Base-by-base conservation (phyloP, 176 grass and related monocot species). In the Saccharum officinarum region DNA sequence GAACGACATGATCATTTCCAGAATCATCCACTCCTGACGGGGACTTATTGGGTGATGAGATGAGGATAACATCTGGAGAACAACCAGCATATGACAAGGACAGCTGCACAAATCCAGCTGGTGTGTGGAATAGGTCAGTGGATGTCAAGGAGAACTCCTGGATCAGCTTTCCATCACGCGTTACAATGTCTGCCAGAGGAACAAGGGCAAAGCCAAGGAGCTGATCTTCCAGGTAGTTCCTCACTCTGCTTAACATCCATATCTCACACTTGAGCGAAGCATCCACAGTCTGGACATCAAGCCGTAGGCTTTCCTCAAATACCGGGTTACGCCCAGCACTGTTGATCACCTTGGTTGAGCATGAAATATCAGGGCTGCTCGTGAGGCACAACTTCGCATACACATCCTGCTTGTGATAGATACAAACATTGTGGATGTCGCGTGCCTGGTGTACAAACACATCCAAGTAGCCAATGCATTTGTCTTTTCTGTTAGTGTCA, bases 381-480 rank as follows among this genome's bases (percentile, higher is more conserved):
- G 91, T 94, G 60, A 98, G 89, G 82, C 80, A 89, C 38, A 98
- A 57, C 86, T 94, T 98, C 5, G 96, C 96, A 80, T 95, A 98
- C 23, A 98, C 96, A 1, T 98, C 96, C 71, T 98, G 96, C 80
- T 98, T 95, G 36, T 94, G 96, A 88, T 98, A 98, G 85, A 98
- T 98, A 57, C 97, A 98, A 34, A 98, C 90, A 69, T 98, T 98
- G 69, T 98, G 93, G 68, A 98, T 95, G 63, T 98, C 93, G 5
- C 91, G 89, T 22, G 97, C 97, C 36, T 95, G 86, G 70, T 98
- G 93, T 17, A 98, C 88, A 30, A 91, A 87, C 54, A 95, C 90
- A 42, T 94, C 91, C 15, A 98, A 78, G 71, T 81, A 87, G 22
- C 97, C 97, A 6, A 94, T 89, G 81, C 76, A 89, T 12, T 78